Evolutionary conservation across 441 rosid genomes (phyloP).

Genomic region (Erodium texanum): DNA sequence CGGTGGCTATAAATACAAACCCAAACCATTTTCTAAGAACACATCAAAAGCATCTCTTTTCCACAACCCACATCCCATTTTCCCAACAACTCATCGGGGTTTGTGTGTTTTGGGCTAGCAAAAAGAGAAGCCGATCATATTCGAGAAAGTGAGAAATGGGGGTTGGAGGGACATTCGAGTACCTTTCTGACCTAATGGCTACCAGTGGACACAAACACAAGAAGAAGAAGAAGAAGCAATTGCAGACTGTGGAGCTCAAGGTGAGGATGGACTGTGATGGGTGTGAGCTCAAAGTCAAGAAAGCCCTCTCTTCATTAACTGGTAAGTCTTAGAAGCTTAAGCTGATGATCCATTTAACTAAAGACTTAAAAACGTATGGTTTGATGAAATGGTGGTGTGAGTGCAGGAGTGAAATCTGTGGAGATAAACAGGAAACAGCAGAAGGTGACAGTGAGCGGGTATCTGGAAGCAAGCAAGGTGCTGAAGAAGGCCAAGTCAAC

Average conservation of each 20-base stretch:
- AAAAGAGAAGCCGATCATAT: background rate
- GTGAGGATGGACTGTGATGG: constrained; percentile 98
- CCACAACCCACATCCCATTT: background rate
- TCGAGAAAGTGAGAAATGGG: constrained; percentile 41
- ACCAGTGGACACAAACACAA: constrained; percentile 39
- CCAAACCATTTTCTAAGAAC: background rate
- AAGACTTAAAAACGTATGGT: no score
- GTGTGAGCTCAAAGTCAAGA: constrained; percentile 87
- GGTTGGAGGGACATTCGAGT: constrained; percentile 68
- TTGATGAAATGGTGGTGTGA: no score
- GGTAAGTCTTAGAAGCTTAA: no score
- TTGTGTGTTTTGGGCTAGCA: background rate
- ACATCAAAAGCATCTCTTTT: background rate
- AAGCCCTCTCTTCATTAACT: constrained; percentile 63
- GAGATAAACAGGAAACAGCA: constrained; percentile 84
- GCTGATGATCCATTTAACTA: no score
- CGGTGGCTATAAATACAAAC: background rate
- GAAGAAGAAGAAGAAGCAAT: constrained; percentile 48
- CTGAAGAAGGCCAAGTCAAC: constrained; percentile 23
- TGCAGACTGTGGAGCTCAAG: constrained; percentile 84
- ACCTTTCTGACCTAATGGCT: constrained; percentile 57
- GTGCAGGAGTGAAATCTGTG: constrained; percentile 68
- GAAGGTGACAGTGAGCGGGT: constrained; percentile 82
- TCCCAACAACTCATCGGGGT: background rate
- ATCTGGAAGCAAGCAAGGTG: constrained; percentile 24